Evolutionary conservation across 306 rosid genomes (phyloP).

Genomic region (Dryas octopetala): DNA sequence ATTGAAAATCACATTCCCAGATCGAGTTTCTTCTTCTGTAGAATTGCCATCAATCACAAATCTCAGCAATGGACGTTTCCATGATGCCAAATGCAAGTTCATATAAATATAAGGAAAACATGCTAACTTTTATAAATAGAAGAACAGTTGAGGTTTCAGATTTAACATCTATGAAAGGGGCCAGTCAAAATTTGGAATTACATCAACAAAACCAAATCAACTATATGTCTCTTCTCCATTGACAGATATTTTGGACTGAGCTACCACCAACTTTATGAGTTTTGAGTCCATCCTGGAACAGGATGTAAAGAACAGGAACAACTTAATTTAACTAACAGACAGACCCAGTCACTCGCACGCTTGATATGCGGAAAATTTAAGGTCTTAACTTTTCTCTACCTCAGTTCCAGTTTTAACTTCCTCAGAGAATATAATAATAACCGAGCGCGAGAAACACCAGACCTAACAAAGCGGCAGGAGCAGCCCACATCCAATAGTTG

Average conservation of each 20-base stretch:
- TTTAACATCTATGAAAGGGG: constrained; percentile 28
- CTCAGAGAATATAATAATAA: constrained; percentile 51
- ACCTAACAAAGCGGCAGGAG: constrained; percentile 53
- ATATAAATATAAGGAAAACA: too few species aligned
- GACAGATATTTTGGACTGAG: constrained; percentile 20
- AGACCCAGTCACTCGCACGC: constrained; percentile 33
- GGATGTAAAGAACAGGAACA: constrained; percentile 56
- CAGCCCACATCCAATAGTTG: constrained; percentile 69
- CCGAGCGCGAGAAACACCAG: constrained; percentile 52
- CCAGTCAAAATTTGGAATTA: constrained; percentile 46
- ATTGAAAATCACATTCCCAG: too few species aligned
- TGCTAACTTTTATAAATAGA: background rate
- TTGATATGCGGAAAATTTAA: constrained; percentile 33
- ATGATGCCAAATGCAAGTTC: too few species aligned
- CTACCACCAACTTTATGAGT: constrained; percentile 46
- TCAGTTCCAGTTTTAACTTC: constrained; percentile 16
- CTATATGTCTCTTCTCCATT: constrained; percentile 31
- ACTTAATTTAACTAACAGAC: constrained; percentile 42
- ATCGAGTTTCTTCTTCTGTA: too few species aligned
- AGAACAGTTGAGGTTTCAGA: constrained; percentile 24
- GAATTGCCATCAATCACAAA: too few species aligned
- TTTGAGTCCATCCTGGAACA: constrained; percentile 42
- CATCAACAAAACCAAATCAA: constrained; percentile 36
- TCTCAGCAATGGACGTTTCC: too few species aligned
- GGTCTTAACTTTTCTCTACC: constrained; percentile 34